Conservation (phyloP, 2,329 filamentous ascomycete species). For the Hymenoscyphus infarciens region DNA sequence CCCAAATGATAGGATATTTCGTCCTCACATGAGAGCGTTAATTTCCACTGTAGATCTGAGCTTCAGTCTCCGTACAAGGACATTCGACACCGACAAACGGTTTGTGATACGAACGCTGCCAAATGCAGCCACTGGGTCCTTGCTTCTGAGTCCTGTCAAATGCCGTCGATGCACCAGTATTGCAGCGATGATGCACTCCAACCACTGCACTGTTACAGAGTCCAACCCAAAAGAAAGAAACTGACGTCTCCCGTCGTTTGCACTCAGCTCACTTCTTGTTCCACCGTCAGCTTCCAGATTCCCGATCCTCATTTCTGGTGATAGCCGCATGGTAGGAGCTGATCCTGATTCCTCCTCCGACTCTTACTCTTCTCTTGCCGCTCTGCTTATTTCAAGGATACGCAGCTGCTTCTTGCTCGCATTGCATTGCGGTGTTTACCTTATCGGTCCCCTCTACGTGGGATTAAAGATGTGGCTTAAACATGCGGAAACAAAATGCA, state of each 20-base stretch:
- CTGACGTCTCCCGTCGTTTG: not conserved
- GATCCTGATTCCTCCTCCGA: no score
- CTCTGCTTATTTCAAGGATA: no score
- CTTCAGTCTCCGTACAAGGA: not conserved
- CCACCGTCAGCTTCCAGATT: not conserved
- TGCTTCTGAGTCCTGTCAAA: not conserved
- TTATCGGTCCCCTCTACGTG: no score
- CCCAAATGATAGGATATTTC: no score
- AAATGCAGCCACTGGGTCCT: not conserved
- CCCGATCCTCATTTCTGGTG: not conserved
- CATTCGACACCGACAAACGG: conserved; percentile 14
- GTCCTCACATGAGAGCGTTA: not conserved
- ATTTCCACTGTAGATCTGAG: conserved; percentile 6
- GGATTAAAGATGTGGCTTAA: not conserved
- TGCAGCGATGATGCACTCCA: not conserved
- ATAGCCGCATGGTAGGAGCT: no score
- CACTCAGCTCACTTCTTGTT: not conserved
- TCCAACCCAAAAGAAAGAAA: not conserved
- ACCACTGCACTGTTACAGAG: no score
- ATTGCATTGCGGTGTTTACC: no score
- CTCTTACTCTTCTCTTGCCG: no score
- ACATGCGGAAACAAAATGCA: not conserved
- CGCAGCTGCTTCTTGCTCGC: no score
- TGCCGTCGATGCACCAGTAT: not conserved
- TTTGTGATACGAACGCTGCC: not conserved